Conservation (phyloP, 106 monocot species). For the Gastrodia elata region DNA sequence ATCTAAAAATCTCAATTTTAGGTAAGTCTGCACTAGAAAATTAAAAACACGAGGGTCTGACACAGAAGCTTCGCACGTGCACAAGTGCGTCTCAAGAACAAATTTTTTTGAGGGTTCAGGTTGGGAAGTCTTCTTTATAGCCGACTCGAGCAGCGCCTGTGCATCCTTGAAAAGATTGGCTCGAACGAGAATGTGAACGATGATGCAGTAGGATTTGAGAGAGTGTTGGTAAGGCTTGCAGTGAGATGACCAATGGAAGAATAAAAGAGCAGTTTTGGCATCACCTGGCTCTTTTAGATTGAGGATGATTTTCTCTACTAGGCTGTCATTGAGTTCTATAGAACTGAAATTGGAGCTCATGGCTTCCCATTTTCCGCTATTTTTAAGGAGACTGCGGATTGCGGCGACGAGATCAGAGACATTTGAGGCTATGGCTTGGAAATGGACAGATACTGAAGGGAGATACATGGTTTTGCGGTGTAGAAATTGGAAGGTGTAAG, state of each 20-base stretch:
- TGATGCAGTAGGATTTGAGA: constrained; percentile 31
- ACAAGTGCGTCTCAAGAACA: constrained; percentile 22
- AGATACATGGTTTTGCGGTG: neutral
- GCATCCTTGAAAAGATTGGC: constrained; percentile 32
- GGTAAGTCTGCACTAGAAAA: constrained; percentile 42
- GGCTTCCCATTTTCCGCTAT: constrained; percentile 17
- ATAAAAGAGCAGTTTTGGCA: constrained; percentile 34
- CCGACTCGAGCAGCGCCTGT: constrained; percentile 25
- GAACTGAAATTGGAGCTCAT: constrained; percentile 6
- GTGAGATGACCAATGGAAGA: constrained; percentile 54
- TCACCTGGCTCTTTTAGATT: constrained; percentile 24
- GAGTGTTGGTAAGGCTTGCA: constrained; percentile 9
- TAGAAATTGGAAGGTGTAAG: neutral
- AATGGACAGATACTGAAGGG: neutral
- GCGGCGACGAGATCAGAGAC: neutral
- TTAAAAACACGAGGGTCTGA: constrained; percentile 57
- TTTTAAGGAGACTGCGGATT: neutral
- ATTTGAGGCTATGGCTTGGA: neutral
- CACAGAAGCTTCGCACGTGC: constrained; percentile 24
- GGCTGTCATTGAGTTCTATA: neutral
- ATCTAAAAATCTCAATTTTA: constrained; percentile 34
- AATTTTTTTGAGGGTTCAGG: constrained; percentile 4
- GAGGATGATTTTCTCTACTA: constrained; percentile 22
- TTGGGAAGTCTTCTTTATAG: constrained; percentile 6
- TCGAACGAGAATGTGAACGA: constrained; percentile 50